Evolutionary conservation across 2,329 filamentous ascomycete species (phyloP), one percentile per base, ranked within the genome.

Genomic region (Saccharata proteae): DNA sequence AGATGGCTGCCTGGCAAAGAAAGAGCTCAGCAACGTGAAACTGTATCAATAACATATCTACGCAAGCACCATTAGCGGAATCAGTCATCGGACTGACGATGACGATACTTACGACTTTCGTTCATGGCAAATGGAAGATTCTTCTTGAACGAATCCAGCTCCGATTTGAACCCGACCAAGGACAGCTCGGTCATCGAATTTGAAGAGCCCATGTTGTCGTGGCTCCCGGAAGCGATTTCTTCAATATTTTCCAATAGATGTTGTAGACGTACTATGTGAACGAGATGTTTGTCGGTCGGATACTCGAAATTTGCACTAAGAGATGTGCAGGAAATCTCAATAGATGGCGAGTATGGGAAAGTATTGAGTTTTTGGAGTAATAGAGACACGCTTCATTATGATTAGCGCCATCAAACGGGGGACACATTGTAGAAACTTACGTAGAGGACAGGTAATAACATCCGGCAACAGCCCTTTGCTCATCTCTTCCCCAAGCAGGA

Each of bases 391-490:
- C 54, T 60, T 29, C 4, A 20, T n/a, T n/a, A n/a, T n/a, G n/a
- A n/a, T n/a, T n/a, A n/a, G n/a, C n/a, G n/a, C n/a, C n/a, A n/a
- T n/a, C n/a, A n/a, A n/a, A n/a, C n/a, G n/a, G n/a, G n/a, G n/a
- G n/a, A n/a, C n/a, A n/a, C n/a, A n/a, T n/a, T 3, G 28, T 13
- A 9, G 15, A 27, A n/a, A 46, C 52, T 37, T 40, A 61, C 59
- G 52, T 50, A 4, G 58, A 59, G 8, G 57, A 55, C 9, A 64
- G 41, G 37, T 59, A 61, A 37, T 58, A 65, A 16, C 58, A 54
- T 4, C 59, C 62, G 3, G 57, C 53, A 9, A 61, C 48, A 2
- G 61, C 59, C 27, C 61, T 51, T 30, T 61, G 55, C 32, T 61
- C 59, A 15, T 62, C 61, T n/a, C 40, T 34, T 3, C 52, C 48